Evolutionary conservation across 2,329 filamentous ascomycete species (phyloP).

Genomic region (Volutella citrinella): DNA sequence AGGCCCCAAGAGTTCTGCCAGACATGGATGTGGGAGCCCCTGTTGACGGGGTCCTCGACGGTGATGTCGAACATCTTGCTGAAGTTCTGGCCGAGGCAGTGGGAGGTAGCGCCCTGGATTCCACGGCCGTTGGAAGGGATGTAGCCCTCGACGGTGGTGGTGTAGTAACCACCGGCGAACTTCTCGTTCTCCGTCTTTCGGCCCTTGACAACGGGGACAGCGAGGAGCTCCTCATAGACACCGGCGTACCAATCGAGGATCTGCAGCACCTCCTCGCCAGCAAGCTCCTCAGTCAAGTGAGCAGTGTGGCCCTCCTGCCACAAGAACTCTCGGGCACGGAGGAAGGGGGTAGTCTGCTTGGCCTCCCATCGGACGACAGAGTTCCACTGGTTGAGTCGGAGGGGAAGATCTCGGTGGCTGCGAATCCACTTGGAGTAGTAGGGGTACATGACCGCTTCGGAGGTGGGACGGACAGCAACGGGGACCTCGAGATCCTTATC

Average conservation of each 20-base stretch:
- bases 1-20: conserved; percentile 99
- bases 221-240: conserved; percentile 90
- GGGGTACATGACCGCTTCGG: conserved; percentile 85
- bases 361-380: conserved; percentile 92
- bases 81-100: conserved; percentile 96
- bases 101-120: conserved; percentile 94
- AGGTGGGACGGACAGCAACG: conserved; percentile 65
- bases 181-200: conserved; percentile 97
- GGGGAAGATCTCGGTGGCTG: conserved; percentile 88
- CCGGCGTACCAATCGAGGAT: conserved; percentile 91
- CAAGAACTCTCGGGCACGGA: conserved; percentile 90
- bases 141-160: conserved; percentile 94
- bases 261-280: conserved; percentile 81
- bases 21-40: conserved; percentile 77
- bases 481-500: conserved; percentile 87
- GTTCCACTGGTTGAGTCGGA: conserved; percentile 98
- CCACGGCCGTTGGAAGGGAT: conserved; percentile 93
- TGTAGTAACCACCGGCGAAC: conserved; percentile 95
- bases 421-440: conserved; percentile 98
- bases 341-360: conserved; percentile 84
- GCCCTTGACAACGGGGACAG: conserved; percentile 91
- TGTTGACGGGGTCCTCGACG: conserved; percentile 84
- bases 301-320: conserved; percentile 97
- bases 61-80: conserved; percentile 99
- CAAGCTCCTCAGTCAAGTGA: conserved; percentile 79